These are phyloP conservation scores for Onygena corvina DNA, from an alignment of 2,329 filamentous ascomycete species.

Conservation along the genomic window DNA sequence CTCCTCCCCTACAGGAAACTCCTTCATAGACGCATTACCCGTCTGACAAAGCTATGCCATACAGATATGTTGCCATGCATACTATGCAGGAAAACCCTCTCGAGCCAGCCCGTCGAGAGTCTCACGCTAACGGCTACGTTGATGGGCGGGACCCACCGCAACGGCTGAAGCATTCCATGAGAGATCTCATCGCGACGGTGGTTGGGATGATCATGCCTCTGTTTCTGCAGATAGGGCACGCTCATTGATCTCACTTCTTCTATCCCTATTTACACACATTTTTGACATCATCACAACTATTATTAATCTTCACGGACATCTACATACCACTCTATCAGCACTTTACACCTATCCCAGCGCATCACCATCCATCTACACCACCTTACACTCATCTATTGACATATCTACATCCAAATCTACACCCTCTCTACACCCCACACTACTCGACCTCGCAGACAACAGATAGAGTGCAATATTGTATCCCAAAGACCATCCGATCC, in stretches of 20 bases:
- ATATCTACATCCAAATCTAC: not conserved
- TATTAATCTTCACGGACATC: too few species aligned
- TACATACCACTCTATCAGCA: too few species aligned
- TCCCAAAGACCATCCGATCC: not conserved
- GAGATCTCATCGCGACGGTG: slow-evolving; percentile 36
- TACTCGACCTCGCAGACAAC: too few species aligned
- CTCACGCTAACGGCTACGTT: slow-evolving; percentile 32
- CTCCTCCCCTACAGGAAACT: not conserved
- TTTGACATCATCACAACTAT: not conserved
- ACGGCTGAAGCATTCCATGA: slow-evolving; percentile 31
- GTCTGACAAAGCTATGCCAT: not conserved
- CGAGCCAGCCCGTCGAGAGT: slow-evolving; percentile 23
- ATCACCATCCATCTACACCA: not conserved
- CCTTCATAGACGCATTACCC: not conserved
- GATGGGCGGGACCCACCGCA: slow-evolving; percentile 29
- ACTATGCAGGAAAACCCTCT: slow-evolving; percentile 70
- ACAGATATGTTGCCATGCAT: slow-evolving; percentile 93
- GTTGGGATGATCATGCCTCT: slow-evolving; percentile 38
- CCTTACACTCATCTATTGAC: not conserved
- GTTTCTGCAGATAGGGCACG: slow-evolving; percentile 38
- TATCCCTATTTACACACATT: too few species aligned
- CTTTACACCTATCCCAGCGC: not conserved
- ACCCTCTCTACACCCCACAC: too few species aligned
- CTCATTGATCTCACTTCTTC: slow-evolving; percentile 25
- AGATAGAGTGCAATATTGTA: not conserved